Base-by-base conservation (phyloP, 2,329 filamentous ascomycete species). In the Colletotrichum agaves region DNA sequence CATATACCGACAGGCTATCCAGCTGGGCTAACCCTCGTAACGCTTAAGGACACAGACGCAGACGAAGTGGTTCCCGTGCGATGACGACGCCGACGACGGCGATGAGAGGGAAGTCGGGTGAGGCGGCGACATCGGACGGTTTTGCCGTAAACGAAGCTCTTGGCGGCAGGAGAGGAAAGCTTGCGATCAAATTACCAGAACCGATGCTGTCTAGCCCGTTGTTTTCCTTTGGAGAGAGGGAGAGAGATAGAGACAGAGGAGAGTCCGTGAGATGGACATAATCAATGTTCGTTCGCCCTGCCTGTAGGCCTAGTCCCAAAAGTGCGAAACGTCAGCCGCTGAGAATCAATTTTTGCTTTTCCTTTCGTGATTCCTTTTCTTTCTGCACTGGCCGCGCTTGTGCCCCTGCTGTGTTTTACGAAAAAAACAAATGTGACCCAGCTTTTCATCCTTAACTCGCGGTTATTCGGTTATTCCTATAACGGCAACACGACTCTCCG, bases 401-500 rank as follows among this genome's bases (percentile, higher is more conserved):
- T 39, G 39, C 13, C 17, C 12, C 15, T 12, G 5, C 47, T 8
- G n/a, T 19, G 47, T 52, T 27, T 52, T n/a, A 13, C 5, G 8
- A 35, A 35, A 15, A 27, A 31, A 39, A 21, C 2, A n/a, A 43
- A 33, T 37, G 21, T 61, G 58, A 43, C 58, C 35, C 27, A 7
- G 27, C 27, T 7, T 50, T 7, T 50, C 35, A 61, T 52, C 58
- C 27, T 57, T 37, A 57, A 33, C 47, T 50, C 69, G 47, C 27
- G n/a, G 33, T 27, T 31, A 49, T 27, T 19, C 57, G 59, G 47
- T 53, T 52, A 37, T n/a, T 61, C 27, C 69, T 76, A 69, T 84
- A 85, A 63, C 83, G 76, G 72, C 86, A 88, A 61, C 83, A 84
- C 12, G 77, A 72, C 74, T 86, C 84, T 4, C 84, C 84, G 71